Evolutionary conservation across 2,329 filamentous ascomycete genomes (phyloP), one percentile per base, ranked within the genome.

Genomic region (Botrytis galanthina): DNA sequence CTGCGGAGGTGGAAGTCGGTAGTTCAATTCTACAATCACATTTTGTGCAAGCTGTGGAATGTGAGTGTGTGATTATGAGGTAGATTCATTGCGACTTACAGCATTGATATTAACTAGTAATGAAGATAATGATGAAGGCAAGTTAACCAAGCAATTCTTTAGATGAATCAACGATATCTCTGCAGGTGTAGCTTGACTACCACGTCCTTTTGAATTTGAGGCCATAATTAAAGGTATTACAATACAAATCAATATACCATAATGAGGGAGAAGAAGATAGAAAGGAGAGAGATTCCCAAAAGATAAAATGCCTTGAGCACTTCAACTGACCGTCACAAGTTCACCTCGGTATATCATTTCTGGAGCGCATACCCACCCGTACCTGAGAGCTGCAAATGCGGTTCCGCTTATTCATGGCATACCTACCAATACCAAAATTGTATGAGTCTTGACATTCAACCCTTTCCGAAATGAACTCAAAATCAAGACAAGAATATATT

Each of bases 121-220:
- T 51, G 93, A 91, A 73, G 97, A 94, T 73, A 99, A 86, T 39
- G 93, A 92, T 7, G 93, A 84, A 66, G 96, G 96, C 69, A 99
- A 88, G 83, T 98, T 98, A 82, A 97, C 93, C 70, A 99, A 87
- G 84, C 96, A 99, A 82, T 92, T 98, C 86, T 97, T 97, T 74
- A 98, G 87, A 78, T 95, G 93, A 66, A 94, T 89, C 75, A 98
- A 88, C 72, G 92, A 92, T 77, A 98, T 88, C 84, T 97, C 95
- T 74, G 94, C 94, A 75, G 92, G 87, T 48, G 91, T 91, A 61
- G 92, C 87, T 78, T 87, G 87, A 81, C 85, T 84, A 80, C 87
- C 88, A 81, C 85, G 76, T 59, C 77, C 75, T 74, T 74, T 77
- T 22, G 68, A 60, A 69, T 78, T 76, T 44, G 76, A 75, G 14